Evolutionary conservation across 352 stramenopile species (phyloP), one percentile per base, ranked within the genome.

Genomic region (Phytophthora rubi): DNA sequence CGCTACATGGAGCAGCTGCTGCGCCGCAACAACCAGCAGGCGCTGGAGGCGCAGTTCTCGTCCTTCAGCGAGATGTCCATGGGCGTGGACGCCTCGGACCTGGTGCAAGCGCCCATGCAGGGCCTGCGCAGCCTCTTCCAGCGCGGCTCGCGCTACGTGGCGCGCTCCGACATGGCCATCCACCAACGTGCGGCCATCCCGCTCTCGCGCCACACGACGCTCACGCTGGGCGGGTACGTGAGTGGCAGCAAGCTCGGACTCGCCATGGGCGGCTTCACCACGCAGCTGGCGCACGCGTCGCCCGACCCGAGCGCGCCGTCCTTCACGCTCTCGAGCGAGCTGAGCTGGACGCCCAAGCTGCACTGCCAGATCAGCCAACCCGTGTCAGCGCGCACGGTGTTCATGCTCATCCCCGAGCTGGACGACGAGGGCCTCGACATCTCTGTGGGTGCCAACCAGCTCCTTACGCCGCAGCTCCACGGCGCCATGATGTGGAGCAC

Each of bases 401-500:
- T 92, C 45, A 89, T 93, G 68, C 68, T 92, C 45, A 87, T 93
- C 65, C 85, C 86, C 0, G 83, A 93, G 70, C 73, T 93, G 9
- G 85, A 91, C 39, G 77, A 86, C 51, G 80, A 93, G 44, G 88
- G 88, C 0, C 64, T 95, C 12, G 85, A 93, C 53, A 80, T 95
- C 44, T 90, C 83, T 13, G 68, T 92, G 32, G 85, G 88, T 44
- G 84, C 81, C 18, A 91, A 93, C 63, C 88, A 89, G 44, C 53
- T 85, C n/a, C 74, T 95, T 8, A 64, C 81, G 9, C 57, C 83
- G 7, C 77, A 91, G 44, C 69, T 94, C 2, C 77, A 93, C 53
- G 86, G 88, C 39, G 76, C 77, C 30, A 93, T 95, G 86, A 92
- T 93, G 82, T 93, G 80, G 73, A 92, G 83, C 73, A 91, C 86